Evolutionary conservation across 1,284 basidiomycete species (phyloP).

Genomic region (Microbotryum saponariae): DNA sequence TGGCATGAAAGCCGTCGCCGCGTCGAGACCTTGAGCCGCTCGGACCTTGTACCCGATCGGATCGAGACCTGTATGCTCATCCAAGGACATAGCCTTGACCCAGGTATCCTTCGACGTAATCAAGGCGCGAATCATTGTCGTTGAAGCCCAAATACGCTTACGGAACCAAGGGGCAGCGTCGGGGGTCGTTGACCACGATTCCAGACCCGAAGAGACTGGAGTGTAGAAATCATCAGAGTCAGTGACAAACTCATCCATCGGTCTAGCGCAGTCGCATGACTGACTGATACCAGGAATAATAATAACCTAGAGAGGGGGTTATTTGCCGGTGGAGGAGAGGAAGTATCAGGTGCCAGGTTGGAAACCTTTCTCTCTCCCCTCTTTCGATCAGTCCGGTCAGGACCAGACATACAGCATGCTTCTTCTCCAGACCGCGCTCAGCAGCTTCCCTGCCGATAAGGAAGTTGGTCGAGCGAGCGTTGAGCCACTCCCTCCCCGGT

Average conservation of each 20-base stretch:
- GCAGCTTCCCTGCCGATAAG: slow-evolving; percentile 66
- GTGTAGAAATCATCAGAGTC: not conserved
- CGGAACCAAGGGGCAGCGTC: slow-evolving; percentile 73
- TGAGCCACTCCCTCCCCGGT: slow-evolving; percentile 28
- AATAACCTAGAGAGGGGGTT: not conserved
- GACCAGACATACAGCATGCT: slow-evolving; percentile 56
- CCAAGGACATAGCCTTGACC: slow-evolving; percentile 83
- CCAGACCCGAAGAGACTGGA: slow-evolving; percentile 48
- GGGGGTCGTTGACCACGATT: slow-evolving; percentile 75
- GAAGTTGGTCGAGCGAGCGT: slow-evolving; percentile 48
- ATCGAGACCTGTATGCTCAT: slow-evolving; percentile 81
- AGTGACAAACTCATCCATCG: not conserved
- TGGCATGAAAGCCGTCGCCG: slow-evolving; percentile 82
- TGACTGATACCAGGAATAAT: slow-evolving; percentile 43
- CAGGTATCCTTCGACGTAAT: slow-evolving; percentile 77
- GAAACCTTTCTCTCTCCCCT: no score
- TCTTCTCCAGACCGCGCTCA: slow-evolving; percentile 58
- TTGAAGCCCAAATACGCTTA: slow-evolving; percentile 76
- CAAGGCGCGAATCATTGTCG: slow-evolving; percentile 74
- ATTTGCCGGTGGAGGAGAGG: slow-evolving; percentile 44
- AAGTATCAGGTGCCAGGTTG: slow-evolving; percentile 45
- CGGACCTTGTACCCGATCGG: slow-evolving; percentile 76
- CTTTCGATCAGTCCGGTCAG: slow-evolving; percentile 37
- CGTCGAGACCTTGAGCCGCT: slow-evolving; percentile 78
- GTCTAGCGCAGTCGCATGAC: slow-evolving; percentile 40